Evolutionary conservation across 2,329 filamentous ascomycete species (phyloP).

Genomic region (Fusarium citri): DNA sequence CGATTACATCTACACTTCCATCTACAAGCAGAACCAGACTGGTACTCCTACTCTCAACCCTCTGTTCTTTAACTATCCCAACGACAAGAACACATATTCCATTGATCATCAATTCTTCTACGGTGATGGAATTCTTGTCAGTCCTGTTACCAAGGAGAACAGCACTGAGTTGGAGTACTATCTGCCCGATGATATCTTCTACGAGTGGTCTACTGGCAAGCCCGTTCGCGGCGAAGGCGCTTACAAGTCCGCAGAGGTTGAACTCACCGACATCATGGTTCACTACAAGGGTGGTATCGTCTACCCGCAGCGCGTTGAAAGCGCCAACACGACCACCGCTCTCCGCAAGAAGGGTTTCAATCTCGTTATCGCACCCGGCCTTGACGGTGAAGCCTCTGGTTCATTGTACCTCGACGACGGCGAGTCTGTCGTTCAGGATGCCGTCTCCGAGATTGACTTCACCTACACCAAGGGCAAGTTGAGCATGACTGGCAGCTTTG

Average conservation of each 20-base stretch:
- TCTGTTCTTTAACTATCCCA: slow-evolving; percentile 75
- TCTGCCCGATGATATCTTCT: slow-evolving; percentile 62
- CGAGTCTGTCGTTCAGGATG: slow-evolving; percentile 68
- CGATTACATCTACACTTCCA: slow-evolving; percentile 80
- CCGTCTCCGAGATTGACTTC: slow-evolving; percentile 70
- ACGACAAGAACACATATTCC: slow-evolving; percentile 56
- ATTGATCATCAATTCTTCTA: slow-evolving; percentile 63
- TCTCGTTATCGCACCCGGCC: slow-evolving; percentile 73
- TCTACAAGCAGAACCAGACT: slow-evolving; percentile 68
- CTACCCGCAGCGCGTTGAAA: slow-evolving; percentile 66
- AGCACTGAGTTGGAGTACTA: slow-evolving; percentile 58
- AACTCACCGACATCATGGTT: slow-evolving; percentile 67
- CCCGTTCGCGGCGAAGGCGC: slow-evolving; percentile 52
- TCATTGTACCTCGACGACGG: slow-evolving; percentile 82
- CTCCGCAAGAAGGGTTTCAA: slow-evolving; percentile 74
- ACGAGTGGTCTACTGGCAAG: slow-evolving; percentile 62
- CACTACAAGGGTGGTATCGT: slow-evolving; percentile 73
- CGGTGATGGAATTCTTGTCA: slow-evolving; percentile 58
- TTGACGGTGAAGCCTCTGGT: slow-evolving; percentile 71
- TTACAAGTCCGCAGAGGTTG: slow-evolving; percentile 49
- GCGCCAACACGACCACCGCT: slow-evolving; percentile 71
- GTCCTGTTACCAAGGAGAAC: slow-evolving; percentile 59
- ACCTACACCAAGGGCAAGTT: slow-evolving; percentile 65
- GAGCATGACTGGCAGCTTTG: slow-evolving; percentile 64
- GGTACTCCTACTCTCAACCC: slow-evolving; percentile 76